Evolutionary conservation across 2,329 filamentous ascomycete species (phyloP), one percentile per base, ranked within the genome.

Genomic region (Grosmannia clavigera): DNA sequence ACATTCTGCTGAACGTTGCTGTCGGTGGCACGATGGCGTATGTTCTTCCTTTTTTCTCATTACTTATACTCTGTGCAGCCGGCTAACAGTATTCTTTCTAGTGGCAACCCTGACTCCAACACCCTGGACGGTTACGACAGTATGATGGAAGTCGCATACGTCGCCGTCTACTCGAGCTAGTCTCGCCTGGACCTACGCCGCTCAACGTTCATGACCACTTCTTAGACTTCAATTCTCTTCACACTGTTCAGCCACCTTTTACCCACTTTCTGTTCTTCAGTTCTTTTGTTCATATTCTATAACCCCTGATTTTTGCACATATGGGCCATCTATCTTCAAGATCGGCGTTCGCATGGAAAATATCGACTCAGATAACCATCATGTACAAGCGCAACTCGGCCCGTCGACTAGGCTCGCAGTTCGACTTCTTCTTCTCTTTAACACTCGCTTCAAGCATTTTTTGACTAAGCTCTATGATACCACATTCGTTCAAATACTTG

Each of bases 1-100:
- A 74, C 65, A 67, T 81, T 55, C 74, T 81, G 58, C 69, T 82
- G 55, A 81, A 82, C 61, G 71, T 81, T 6, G 79, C 79, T 58
- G 74, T 81, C 48, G 79, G 79, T 22, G 79, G 79, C 48, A 69
- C 70, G 61, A 78, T 75, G 40, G 43, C 64, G 78, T 78, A 71
- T 67, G 78, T 74, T 40, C 48, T 48, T n/a, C 5, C 48, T 48
- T n/a, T 2, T 33, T 11, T 9, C 53, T 12, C 27, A 12, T 33
- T 22, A 22, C 22, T 22, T 22, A 22, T 22, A 22, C 22, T 22
- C 22, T 22, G 22, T 22, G 48, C 48, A 25, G 19, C 33, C 25
- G 35, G 29, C 60, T 64, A 55, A 54, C 51, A 7, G 11, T 16
- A 3, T n/a, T 27, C n/a, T 6, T 11, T 19, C 1, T 35, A 66